Evolutionary conservation across 2,329 filamentous ascomycete genomes (phyloP), one percentile per base, ranked within the genome.

Genomic region (Epichloe glyceriae): DNA sequence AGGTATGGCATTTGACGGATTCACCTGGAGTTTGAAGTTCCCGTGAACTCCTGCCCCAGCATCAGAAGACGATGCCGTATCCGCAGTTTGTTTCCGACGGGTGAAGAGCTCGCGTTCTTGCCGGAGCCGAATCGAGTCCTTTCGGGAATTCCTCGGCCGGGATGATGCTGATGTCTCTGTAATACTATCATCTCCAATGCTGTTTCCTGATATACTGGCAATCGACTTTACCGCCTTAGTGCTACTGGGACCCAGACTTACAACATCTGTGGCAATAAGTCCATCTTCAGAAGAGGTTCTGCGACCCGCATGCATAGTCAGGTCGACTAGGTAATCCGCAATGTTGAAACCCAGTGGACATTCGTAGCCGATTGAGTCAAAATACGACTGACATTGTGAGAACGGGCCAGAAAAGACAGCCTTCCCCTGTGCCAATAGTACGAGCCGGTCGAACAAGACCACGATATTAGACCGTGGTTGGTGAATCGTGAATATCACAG

Each of bases 301-400:
- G 43, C 76, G 74, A 52, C 86, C 80, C 22, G 89, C 90, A 64
- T 98, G 93, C 91, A 98, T 97, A 0, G 93, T 97, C 40, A 98
- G 75, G 64, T 98, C 93, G 33, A 98, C 90, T 5, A 98, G 79
- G 62, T 96, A 98, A 65, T 98, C 93, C 4, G 93, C 93, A 67
- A 98, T 97, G 62, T 98, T 98, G 77, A 97, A 98, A 2, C 94
- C 94, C 22, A 90, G 85, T 11, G 93, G 93, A 62, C 94, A 98
- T 46, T 86, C 75, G 65, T 96, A 98, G 42, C 93, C 94, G 54
- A 95, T 83, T 45, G 82, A 78, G 62, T 96, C 88, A 60, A 98
- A 98, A 64, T 96, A 98, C 19, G 80, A 73, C 65, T 98, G 93
- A 63, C 93, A 98, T 56, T 83, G 83, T 1, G 79, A 73, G 64